Base-by-base conservation (phyloP, 495 filamentous ascomycete genomes). In the Podospora bellae-mahoneyi region DNA sequence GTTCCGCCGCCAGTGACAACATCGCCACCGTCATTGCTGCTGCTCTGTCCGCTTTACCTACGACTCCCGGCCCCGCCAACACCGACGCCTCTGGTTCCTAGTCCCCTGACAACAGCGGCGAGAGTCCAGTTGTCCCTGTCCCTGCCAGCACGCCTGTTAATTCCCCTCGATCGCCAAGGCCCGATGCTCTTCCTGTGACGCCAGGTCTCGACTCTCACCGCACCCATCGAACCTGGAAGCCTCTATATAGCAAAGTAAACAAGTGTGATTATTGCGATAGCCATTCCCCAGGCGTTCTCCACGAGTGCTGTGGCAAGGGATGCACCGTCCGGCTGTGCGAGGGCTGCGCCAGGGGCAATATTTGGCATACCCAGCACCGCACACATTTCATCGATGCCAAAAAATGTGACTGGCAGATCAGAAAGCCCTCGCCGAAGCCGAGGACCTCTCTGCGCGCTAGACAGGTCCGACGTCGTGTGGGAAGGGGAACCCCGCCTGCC, bases 221-320 rank as follows among this genome's bases (percentile, higher is more conserved):
- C 9, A 69, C 32, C 15, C 72, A 74, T 34, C 55, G 48, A 0
- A 27, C 59, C 6, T 75, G 73, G 73, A 20, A 2, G 13, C 60
- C 66, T 26, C 68, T 28, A 1, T 67, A 64, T 23, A 69, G 74
- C 4, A 66, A 65, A n/a, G 68, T 76, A 6, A 68, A 66, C 61
- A 74, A 71, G 67, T 75, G 74, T 65, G 72, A 75, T 61, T 68
- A 58, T 5, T 76, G 74, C 65, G 64, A 73, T 61, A 53, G 39
- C 1, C 73, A 71, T 4, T 58, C 74, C 3, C 62, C 23, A 2
- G 72, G 73, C 0, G 64, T 62, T 2, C 62, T 74, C 0, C 64
- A 68, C 5, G 15, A 53, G 15, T 73, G 72, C 61, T 2, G 7
- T 2, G 26, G 3, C 1, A 58, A 58, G n/a, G 13, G 55, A 7